Evolutionary conservation across 345 rosid species (phyloP), one percentile per base, ranked within the genome.

Genomic region (Boechera retrofracta): DNA sequence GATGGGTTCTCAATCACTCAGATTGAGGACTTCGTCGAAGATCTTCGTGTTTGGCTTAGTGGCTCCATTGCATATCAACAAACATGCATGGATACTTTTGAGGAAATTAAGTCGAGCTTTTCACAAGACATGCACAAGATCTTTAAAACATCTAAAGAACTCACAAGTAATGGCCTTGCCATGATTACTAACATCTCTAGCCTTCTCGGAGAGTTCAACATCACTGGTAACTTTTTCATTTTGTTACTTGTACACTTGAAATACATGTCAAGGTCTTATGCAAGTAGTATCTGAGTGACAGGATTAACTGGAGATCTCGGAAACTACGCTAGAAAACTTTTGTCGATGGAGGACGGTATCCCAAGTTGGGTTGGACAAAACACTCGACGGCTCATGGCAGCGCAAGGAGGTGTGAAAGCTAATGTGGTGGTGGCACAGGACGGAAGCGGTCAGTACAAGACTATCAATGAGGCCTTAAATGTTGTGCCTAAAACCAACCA

Each of bases 31-130:
- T 84, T 81, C 51, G 35, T 82, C 0, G 82, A 82, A 2, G 85
- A 89, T 74, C 87, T 93, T 60, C 83, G 81, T 58, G 75, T 85
- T 29, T 90, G 95, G 97, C 85, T 91, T 5, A 87, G 95, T 39
- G 97, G 91, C 7, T 80, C 98, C 21, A 52, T 85, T 24, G 88
- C 95, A 0, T 89, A 85, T 71, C 89, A 91, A 38, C 82, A 91
- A 54, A 91, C 89, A 33, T 93, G 98, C 58, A 44, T 88, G 45
- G 95, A 89, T 4, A 86, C 83, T 4, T 93, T 93, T 63, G 72
- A 77, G 15, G 89, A 93, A 82, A 83, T 89, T 7, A 83, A 88
- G 0, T 78, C 76, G 1, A 64, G 71, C 0, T 78, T 85, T 0
- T 90, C 84, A 0, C 44, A 74, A 36, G 86, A 86, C 55, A 88